phyloP scores from a whole-genome alignment of 306 rosid genomes.

The Acacia crassicarpa region DNA sequence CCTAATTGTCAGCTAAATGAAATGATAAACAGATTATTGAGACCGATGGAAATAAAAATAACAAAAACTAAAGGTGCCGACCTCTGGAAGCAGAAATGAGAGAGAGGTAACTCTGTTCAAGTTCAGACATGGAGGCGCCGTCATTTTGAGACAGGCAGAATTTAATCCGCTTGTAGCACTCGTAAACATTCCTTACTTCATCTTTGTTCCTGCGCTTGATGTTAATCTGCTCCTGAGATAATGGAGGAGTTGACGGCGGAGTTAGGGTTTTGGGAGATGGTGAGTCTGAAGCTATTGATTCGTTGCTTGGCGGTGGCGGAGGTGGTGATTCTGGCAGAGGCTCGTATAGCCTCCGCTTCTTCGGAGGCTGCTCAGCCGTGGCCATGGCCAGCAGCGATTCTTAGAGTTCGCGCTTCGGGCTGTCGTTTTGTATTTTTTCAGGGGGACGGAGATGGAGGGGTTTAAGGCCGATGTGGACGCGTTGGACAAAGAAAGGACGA shows the following conservation, averaged over 20 bases:
- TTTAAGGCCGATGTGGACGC: background rate
- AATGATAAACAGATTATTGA: background rate
- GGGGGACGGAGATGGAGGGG: background rate
- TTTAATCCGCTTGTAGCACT: conserved; percentile 40
- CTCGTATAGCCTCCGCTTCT: conserved; percentile 63
- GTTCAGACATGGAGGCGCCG: conserved; percentile 26
- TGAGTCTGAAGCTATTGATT: background rate
- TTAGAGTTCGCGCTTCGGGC: background rate
- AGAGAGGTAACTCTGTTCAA: conserved; percentile 46
- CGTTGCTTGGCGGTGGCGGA: background rate
- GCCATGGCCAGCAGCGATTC: conserved; percentile 47
- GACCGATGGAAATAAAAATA: conserved; percentile 3
- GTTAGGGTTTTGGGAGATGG: conserved; percentile 44
- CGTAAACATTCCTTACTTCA: conserved; percentile 38
- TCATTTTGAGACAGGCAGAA: conserved; percentile 29
- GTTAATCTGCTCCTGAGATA: conserved; percentile 48
- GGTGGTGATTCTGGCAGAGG: conserved; percentile 32
- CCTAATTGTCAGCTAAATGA: background rate
- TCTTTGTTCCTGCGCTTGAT: conserved; percentile 43
- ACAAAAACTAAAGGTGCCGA: background rate
- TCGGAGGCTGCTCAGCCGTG: conserved; percentile 63
- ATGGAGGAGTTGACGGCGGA: conserved; percentile 45
- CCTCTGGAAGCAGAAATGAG: conserved; percentile 54
- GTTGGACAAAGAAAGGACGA: background rate
- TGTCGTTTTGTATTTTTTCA: background rate